phyloP scores from a whole-genome alignment of 306 rosid genomes.

The Ormosia semicastrata region DNA sequence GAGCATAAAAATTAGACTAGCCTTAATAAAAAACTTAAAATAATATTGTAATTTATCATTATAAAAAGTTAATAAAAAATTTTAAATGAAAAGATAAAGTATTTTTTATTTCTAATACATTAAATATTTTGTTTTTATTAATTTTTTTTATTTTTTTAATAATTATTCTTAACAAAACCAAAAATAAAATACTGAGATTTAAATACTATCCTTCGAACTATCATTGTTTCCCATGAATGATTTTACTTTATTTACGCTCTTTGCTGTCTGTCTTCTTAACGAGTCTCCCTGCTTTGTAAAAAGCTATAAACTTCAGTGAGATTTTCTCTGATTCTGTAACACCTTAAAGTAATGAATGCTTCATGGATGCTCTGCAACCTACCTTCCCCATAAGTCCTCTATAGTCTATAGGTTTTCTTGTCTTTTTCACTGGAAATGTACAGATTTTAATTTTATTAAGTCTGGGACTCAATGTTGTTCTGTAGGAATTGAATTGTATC shows the following conservation, averaged over 20 bases:
- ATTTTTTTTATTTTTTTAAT: no score
- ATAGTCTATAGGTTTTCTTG: neutral
- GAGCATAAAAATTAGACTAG: neutral
- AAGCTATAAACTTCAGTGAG: neutral
- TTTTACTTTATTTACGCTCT: neutral
- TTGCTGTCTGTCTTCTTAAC: neutral
- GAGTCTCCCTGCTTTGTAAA: neutral
- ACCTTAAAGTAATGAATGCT: neutral
- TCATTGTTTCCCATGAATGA: neutral
- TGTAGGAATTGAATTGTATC: neutral
- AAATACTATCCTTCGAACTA: neutral
- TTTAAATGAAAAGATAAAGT: no score
- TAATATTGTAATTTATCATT: neutral
- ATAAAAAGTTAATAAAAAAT: no score
- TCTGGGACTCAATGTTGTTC: neutral
- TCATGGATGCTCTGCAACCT: neutral
- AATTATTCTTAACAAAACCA: no score
- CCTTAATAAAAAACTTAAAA: neutral
- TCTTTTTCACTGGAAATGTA: neutral
- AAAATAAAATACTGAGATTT: neutral
- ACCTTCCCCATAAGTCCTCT: neutral
- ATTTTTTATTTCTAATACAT: no score
- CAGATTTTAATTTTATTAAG: neutral
- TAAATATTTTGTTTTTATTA: no score
- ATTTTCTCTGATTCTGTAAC: conserved; percentile 17